A percentile compares a stretch with the other conserved stretches of the same genome.
These are phyloP conservation scores for Termitomyces sp. DNA, from an alignment of 768 basidiomycete genomes.

Conservation along the genomic window DNA sequence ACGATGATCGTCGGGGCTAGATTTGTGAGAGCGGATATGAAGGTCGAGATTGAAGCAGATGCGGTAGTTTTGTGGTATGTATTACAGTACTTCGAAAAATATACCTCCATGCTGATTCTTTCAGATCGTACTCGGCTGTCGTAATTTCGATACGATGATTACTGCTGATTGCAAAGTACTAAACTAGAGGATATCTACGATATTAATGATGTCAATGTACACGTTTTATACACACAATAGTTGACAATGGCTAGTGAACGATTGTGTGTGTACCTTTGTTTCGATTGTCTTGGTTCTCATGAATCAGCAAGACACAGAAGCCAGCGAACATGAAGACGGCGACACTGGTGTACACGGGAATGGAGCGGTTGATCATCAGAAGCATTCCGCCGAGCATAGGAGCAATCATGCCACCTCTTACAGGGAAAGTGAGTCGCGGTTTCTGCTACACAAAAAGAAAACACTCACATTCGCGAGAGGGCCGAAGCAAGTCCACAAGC, in stretches of 20 bases:
- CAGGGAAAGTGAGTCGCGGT: constrained; percentile 5
- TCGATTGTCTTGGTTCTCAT: constrained; percentile 39
- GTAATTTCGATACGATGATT: not conserved
- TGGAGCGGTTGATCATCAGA: constrained; percentile 56
- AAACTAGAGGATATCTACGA: constrained; percentile 5
- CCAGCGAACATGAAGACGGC: constrained; percentile 60
- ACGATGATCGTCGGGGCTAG: constrained; percentile 46
- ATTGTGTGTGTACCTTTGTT: constrained; percentile 18
- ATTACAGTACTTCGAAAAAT: not conserved
- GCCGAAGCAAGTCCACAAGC: constrained; percentile 87
- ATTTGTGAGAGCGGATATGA: constrained; percentile 43
- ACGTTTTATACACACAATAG: not conserved
- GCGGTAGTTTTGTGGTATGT: constrained; percentile 27
- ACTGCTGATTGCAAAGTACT: not conserved
- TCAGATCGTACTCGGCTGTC: not conserved
- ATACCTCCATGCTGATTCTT: not conserved
- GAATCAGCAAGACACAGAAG: constrained; percentile 53
- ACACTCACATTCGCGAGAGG: constrained; percentile 68
- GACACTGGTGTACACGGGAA: constrained; percentile 76
- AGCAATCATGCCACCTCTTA: constrained; percentile 85
- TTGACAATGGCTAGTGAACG: constrained; percentile 18
- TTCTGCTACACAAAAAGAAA: not conserved
- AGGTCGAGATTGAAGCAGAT: constrained; percentile 52
- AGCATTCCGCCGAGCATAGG: constrained; percentile 74
- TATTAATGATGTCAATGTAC: constrained; percentile 1